A percentile compares a stretch with the other conserved stretches of the same genome.
Evolutionary conservation across 2,329 filamentous ascomycete species (phyloP).

Genomic region (Rachicladosporium sp.): DNA sequence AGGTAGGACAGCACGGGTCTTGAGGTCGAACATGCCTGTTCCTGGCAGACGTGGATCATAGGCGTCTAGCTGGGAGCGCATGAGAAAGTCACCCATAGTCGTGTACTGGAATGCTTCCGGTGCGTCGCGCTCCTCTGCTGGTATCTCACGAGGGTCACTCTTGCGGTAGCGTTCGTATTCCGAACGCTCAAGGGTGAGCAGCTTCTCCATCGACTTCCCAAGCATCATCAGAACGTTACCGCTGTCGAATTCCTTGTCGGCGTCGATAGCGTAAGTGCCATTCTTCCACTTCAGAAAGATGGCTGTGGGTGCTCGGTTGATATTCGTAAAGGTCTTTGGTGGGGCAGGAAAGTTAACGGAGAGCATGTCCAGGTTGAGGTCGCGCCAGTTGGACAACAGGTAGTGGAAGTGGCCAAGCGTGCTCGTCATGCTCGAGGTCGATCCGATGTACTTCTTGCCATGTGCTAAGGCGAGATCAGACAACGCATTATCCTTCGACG

Average conservation of each 20-base stretch:
- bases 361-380: slow-evolving; percentile 52
- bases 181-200: slow-evolving; percentile 69
- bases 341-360: slow-evolving; percentile 55
- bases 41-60: slow-evolving; percentile 76
- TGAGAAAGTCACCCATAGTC: slow-evolving; percentile 72
- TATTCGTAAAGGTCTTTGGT: slow-evolving; percentile 54
- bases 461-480: slow-evolving; percentile 54
- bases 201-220: slow-evolving; percentile 92
- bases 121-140: slow-evolving; percentile 57
- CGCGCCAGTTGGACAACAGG: slow-evolving; percentile 72
- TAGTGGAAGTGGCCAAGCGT: slow-evolving; percentile 86
- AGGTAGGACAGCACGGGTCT: slow-evolving; percentile 82
- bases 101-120: slow-evolving; percentile 82
- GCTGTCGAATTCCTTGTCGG: slow-evolving; percentile 80
- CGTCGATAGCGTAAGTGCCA: slow-evolving; percentile 85
- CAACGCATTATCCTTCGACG: slow-evolving; percentile 67
- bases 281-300: slow-evolving; percentile 74
- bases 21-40: slow-evolving; percentile 88
- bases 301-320: slow-evolving; percentile 62
- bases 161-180: slow-evolving; percentile 78
- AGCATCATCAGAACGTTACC: slow-evolving; percentile 83
- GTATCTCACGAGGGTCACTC: slow-evolving; percentile 53
- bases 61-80: slow-evolving; percentile 91
- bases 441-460: slow-evolving; percentile 75
- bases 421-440: slow-evolving; percentile 91